Evolutionary conservation across 2,329 filamentous ascomycete species (phyloP).

Genomic region (Diaporthe caulivora): DNA sequence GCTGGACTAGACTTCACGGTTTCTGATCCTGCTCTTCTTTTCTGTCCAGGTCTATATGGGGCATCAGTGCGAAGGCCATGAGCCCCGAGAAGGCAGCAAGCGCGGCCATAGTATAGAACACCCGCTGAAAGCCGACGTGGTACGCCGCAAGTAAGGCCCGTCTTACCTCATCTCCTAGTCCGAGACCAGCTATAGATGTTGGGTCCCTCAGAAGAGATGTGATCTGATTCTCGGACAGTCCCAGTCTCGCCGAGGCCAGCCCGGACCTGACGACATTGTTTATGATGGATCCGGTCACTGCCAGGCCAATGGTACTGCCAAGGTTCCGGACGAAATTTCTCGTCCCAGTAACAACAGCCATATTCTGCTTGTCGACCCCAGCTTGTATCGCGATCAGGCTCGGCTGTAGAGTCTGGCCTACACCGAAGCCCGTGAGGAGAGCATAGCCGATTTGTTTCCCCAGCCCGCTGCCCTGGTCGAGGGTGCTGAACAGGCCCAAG

Average conservation of each 20-base stretch:
- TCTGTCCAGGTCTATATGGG: neutral
- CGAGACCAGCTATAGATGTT: neutral
- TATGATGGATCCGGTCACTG: constrained; percentile 13
- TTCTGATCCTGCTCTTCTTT: constrained; percentile 11
- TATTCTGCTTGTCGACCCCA: constrained; percentile 30
- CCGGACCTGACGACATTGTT: constrained; percentile 31
- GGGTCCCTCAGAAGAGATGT: neutral
- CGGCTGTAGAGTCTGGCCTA: constrained; percentile 37
- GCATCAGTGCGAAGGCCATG: neutral
- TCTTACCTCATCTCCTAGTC: neutral
- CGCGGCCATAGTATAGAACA: constrained; percentile 1
- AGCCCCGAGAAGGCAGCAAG: neutral
- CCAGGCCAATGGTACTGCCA: constrained; percentile 33
- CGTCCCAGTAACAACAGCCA: constrained; percentile 39
- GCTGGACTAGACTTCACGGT: neutral
- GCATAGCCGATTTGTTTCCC: constrained; percentile 37
- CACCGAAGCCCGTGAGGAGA: constrained; percentile 35
- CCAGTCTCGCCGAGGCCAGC: neutral
- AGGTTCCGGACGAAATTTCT: constrained; percentile 39
- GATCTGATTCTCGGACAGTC: neutral
- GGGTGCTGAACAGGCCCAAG: constrained; percentile 33
- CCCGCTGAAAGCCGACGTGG: constrained; percentile 8
- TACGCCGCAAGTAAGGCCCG: neutral
- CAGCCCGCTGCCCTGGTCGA: constrained; percentile 26
- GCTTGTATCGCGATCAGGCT: constrained; percentile 40